Percentiles rank a stretch among this genome's conserved stretches.
These are phyloP conservation scores for Luffa aegyptiaca DNA, from an alignment of 306 rosid genomes.

Conservation along the genomic window DNA sequence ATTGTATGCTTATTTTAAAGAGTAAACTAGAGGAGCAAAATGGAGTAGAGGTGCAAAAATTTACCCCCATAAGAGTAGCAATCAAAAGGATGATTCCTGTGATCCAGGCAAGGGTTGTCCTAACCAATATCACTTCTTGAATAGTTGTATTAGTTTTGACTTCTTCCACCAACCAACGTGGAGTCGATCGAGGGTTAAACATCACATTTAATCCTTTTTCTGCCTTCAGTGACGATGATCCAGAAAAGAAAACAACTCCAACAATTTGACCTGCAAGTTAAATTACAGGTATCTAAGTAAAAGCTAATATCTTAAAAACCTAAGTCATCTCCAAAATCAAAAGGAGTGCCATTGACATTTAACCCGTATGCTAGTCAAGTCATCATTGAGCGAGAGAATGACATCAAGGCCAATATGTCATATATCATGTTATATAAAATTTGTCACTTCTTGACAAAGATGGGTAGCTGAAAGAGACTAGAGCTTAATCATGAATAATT, in stretches of 20 bases:
- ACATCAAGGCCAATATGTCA: not conserved
- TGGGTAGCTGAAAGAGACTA: not conserved
- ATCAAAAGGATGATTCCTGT: slow-evolving; percentile 74
- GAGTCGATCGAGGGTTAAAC: slow-evolving; percentile 35
- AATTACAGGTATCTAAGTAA: not conserved
- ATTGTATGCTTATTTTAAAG: not conserved
- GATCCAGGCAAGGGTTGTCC: slow-evolving; percentile 74
- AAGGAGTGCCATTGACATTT: not conserved
- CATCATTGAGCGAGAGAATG: not conserved
- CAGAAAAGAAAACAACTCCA: slow-evolving; percentile 57
- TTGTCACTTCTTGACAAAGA: not conserved
- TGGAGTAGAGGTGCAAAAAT: slow-evolving; percentile 1
- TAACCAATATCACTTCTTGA: slow-evolving; percentile 48
- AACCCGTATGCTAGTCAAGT: not conserved
- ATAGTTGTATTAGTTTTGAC: slow-evolving; percentile 5
- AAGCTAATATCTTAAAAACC: not conserved
- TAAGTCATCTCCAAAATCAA: not conserved
- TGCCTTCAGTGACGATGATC: slow-evolving; percentile 24
- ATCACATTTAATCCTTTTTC: slow-evolving; percentile 43
- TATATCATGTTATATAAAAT: not conserved
- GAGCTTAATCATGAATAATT: not conserved
- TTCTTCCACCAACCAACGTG: slow-evolving; percentile 61
- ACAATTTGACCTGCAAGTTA: slow-evolving; percentile 81
- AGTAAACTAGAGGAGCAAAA: not conserved
- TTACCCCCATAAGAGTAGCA: slow-evolving; percentile 89